Evolutionary conservation across 768 basidiomycete species (phyloP), one percentile per base, ranked within the genome.

Genomic region (Macrolepiota dolichaula): DNA sequence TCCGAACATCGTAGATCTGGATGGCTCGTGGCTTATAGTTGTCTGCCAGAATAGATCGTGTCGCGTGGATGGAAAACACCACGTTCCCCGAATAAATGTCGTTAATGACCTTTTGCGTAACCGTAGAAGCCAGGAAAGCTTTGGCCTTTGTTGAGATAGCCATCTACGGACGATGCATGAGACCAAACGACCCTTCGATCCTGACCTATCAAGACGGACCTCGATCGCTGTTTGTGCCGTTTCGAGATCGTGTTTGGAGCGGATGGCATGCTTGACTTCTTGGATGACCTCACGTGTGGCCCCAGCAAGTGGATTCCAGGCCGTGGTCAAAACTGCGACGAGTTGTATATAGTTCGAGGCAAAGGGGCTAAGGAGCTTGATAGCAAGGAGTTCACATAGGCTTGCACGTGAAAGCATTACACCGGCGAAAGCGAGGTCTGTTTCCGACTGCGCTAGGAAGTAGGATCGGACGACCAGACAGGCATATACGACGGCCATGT

Each of bases 141-240:
- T 96, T 98, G 3, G 94, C 83, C 55, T 86, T 78, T 0, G 93
- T 94, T 7, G 89, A 84, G 66, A 98, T 92, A 2, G 94, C 94
- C 82, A 97, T 88, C 91, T 95, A 68, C 1, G 53, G 25, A 42
- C 32, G 24, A 11, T 29, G 37, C 40, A 25, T 44, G 9, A 44
- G 42, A n/a, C 42, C 10, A 25, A 29, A 36, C 24, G 47, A 49
- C 22, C 25, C 9, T 44, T 17, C 25, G 15, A 32, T 55, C 42
- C 52, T 49, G 40, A 12, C 5, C 11, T 24, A 27, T 38, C 37
- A 35, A 47, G 19, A 77, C 85, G 49, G 53, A 94, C 92, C 84
- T 96, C 95, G 3, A 97, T 81, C 1, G 93, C 92, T 69, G 88
- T 94, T 69, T 91, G 85, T 15, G 87, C 83, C 63, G 86, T 86